Percentiles rank a stretch among this genome's conserved stretches.
These are phyloP conservation scores for Quercus cerris DNA, from an alignment of 306 rosid genomes.

Conservation along the genomic window DNA sequence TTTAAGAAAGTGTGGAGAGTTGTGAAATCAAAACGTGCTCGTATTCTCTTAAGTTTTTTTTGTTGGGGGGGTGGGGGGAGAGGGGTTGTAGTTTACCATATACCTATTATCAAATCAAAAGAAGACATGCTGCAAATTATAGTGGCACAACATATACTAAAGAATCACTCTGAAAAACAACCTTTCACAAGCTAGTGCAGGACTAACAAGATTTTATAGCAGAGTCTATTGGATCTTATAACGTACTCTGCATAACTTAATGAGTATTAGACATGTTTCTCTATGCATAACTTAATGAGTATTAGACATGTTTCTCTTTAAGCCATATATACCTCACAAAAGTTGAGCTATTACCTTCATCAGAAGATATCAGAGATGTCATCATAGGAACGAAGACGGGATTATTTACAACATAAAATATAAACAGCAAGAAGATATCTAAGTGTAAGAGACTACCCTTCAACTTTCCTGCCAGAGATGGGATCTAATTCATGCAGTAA, in stretches of 20 bases:
- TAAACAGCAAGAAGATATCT: background rate
- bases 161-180: background rate
- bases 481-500: conserved; percentile 62
- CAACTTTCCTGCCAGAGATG: conserved; percentile 27
- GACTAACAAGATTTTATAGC: background rate
- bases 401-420: background rate
- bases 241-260: too few species aligned
- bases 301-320: too few species aligned
- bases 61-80: too few species aligned
- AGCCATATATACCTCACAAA: background rate
- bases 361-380: background rate
- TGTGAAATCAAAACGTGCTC: too few species aligned
- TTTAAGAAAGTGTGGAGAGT: background rate
- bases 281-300: too few species aligned
- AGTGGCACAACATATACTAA: background rate
- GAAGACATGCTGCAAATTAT: background rate
- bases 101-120: background rate
- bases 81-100: too few species aligned
- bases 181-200: conserved; percentile 6
- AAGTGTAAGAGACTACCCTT: background rate
- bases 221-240: background rate
- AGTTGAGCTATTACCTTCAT: conserved; percentile 4
- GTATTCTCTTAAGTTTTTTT: too few species aligned
- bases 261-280: too few species aligned
- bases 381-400: too few species aligned